Percentiles rank a stretch among this genome's conserved stretches.
These are phyloP conservation scores for Saraca asoca DNA, from an alignment of 331 rosid species.

Conservation along the genomic window DNA sequence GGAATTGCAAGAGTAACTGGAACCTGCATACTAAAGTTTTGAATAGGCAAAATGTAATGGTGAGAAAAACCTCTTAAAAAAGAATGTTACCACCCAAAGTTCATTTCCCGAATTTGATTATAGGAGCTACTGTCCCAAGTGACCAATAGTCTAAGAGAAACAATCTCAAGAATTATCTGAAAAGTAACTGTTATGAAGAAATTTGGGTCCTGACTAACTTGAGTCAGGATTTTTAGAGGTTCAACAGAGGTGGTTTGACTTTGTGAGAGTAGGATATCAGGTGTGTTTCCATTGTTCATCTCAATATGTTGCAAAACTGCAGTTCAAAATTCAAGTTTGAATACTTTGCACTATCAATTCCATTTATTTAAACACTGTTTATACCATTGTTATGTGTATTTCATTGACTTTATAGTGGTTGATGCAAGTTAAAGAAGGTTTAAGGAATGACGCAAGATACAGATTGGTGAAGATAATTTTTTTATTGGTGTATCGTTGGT, in stretches of 20 bases:
- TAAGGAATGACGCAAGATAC: constrained; percentile 86
- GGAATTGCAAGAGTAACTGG: too few species aligned
- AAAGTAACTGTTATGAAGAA: neutral
- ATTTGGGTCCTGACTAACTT: constrained; percentile 10
- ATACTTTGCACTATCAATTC: neutral
- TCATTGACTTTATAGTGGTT: constrained; percentile 23
- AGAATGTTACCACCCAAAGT: too few species aligned
- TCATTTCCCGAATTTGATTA: too few species aligned
- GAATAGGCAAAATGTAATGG: too few species aligned
- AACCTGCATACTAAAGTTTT: too few species aligned
- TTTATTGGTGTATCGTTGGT: too few species aligned
- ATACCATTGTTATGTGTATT: neutral
- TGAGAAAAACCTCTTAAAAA: too few species aligned
- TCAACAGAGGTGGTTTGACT: constrained; percentile 2
- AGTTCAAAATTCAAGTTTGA: constrained; percentile 9
- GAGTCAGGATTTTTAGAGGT: neutral
- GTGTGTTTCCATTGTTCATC: neutral
- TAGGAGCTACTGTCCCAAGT: too few species aligned
- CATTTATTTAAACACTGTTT: neutral
- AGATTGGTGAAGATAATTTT: constrained; percentile 67
- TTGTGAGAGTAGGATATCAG: constrained; percentile 11
- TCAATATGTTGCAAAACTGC: neutral
- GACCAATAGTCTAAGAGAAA: too few species aligned
- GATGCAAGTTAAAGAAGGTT: constrained; percentile 76
- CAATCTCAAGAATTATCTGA: constrained; percentile 8